Base-by-base conservation (phyloP, 2,329 filamentous ascomycete species). In the Zarea fungicola region DNA sequence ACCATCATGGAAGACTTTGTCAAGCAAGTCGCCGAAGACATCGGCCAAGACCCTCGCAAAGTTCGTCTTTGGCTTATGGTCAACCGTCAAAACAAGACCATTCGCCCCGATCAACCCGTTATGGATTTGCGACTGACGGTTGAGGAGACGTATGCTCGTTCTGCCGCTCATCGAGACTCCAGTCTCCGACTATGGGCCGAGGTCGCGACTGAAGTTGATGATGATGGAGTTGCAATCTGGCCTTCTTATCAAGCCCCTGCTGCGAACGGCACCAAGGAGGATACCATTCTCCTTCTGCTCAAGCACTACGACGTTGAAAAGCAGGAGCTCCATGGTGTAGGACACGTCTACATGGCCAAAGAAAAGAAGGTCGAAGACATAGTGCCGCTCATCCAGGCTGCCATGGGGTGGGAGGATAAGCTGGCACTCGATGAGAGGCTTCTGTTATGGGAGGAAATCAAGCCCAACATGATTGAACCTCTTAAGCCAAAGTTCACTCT, bases 1-100 rank as follows among this genome's bases (percentile, higher is more conserved):
- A 85, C 84, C 56, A 87, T 83, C 1, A 78, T 97, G 55, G 73
- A 81, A 40, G 86, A 96, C 7, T 84, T 97, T 54, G 80, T 84
- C 5, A 72, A 74, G 22, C 76, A 77, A 19, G 77, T 97, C 52
- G 90, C 87, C 0, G 69, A 80, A 32, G 86, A 95, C 49, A 75
- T 86, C 42, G 76, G 74, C 0, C 67, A 86, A 42, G 83, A 91
- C 37, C 74, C 85, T 1, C 81, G 82, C 49, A 79, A 81, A 53
- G 70, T 97, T 21, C 82, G 93, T 19, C 79, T 96, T 16, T 99
- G 93, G 95, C 82, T 89, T 48, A 96, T 99, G 91, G 93, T 99
- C 1, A 97, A 96, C 63, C 85, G 93, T 10, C 93, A 99, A 65
- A 99, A 99, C 65, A 96, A 96, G 68, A 99, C 93, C 0, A 85